A percentile compares a stretch with the other conserved stretches of the same genome.
phyloP scores from a whole-genome alignment of 805 yeast genomes.

The Torulaspora gathmanii region DNA sequence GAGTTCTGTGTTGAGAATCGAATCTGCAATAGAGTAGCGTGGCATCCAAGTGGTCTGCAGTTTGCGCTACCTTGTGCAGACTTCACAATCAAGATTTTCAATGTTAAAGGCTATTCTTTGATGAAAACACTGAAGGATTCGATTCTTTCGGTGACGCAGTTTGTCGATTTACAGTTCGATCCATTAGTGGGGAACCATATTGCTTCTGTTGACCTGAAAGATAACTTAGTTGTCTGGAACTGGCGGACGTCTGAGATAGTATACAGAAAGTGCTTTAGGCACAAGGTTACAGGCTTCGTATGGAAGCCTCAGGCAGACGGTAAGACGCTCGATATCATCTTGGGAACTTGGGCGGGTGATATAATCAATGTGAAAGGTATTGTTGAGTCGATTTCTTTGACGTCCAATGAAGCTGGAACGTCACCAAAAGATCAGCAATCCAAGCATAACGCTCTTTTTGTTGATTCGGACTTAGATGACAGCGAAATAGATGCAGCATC shows the following conservation, averaged over 20 bases:
- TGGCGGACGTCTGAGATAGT: slow-evolving; percentile 36
- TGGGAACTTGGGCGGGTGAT: slow-evolving; percentile 42
- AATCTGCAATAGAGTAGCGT: slow-evolving; percentile 51
- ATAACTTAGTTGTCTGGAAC: slow-evolving; percentile 54
- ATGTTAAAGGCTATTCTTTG: slow-evolving; percentile 27
- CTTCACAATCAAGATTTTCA: slow-evolving; percentile 44
- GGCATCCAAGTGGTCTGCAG: slow-evolving; percentile 68
- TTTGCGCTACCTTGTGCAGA: slow-evolving; percentile 61
- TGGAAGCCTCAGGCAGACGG: slow-evolving; percentile 34
- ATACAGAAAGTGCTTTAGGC: slow-evolving; percentile 30
- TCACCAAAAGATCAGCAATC: slow-evolving; percentile 5
- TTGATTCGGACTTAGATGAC: slow-evolving; percentile 35
- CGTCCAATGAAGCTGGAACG: slow-evolving; percentile 1
- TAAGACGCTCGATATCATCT: slow-evolving; percentile 26
- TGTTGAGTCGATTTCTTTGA: slow-evolving; percentile 16
- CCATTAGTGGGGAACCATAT: slow-evolving; percentile 52
- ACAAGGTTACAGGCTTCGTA: slow-evolving; percentile 31
- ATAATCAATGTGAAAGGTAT: slow-evolving; percentile 32
- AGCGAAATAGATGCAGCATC: slow-evolving; percentile 4
- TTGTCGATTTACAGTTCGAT: slow-evolving; percentile 55
- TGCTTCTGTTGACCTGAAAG: slow-evolving; percentile 54
- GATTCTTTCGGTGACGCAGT: slow-evolving; percentile 19
- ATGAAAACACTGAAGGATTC: slow-evolving; percentile 21
- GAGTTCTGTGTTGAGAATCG: slow-evolving; percentile 38
- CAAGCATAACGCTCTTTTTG: slow-evolving; percentile 26